phyloP scores from a whole-genome alignment of 2,329 filamentous ascomycete species.

The Anthostomella pinea region DNA sequence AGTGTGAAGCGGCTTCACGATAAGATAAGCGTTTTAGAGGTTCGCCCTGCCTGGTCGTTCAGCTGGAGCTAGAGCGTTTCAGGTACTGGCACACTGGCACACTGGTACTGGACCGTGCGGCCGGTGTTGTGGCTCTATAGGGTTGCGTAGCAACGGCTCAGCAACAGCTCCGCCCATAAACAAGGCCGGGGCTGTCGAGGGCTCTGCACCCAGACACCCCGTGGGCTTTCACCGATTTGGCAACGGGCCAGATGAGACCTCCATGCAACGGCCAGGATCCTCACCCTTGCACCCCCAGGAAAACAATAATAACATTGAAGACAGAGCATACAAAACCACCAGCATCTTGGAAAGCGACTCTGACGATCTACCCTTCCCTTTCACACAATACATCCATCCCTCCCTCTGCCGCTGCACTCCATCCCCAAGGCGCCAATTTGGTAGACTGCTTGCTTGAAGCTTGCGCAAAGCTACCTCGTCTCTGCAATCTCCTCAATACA shows the following conservation, averaged over 20 bases:
- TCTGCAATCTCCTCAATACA: no score
- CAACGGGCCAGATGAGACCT: conserved; percentile 24
- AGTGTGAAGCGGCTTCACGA: conserved; percentile 2
- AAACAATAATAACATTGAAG: conserved; percentile 32
- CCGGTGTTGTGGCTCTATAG: no score
- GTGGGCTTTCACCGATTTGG: conserved; percentile 16
- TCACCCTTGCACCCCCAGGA: conserved; percentile 21
- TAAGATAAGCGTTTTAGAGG: no score
- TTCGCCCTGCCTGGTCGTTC: no score
- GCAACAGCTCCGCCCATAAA: conserved; percentile 17
- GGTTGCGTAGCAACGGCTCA: conserved; percentile 29
- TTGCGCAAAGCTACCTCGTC: no score
- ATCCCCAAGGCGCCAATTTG: conserved; percentile 1
- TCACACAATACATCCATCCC: conserved; percentile 6
- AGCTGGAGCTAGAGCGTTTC: no score
- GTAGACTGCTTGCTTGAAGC: no score
- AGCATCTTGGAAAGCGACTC: conserved; percentile 15
- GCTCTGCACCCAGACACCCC: no score
- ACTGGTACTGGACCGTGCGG: not conserved
- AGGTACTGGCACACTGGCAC: not conserved
- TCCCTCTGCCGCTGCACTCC: conserved; percentile 2
- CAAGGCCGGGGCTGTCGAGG: conserved; percentile 10
- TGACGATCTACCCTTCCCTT: conserved; percentile 13
- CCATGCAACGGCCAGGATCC: conserved; percentile 19
- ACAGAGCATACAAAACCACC: conserved; percentile 31